phyloP scores from a whole-genome alignment of 257 asterid species.

The Solanum rostratum region DNA sequence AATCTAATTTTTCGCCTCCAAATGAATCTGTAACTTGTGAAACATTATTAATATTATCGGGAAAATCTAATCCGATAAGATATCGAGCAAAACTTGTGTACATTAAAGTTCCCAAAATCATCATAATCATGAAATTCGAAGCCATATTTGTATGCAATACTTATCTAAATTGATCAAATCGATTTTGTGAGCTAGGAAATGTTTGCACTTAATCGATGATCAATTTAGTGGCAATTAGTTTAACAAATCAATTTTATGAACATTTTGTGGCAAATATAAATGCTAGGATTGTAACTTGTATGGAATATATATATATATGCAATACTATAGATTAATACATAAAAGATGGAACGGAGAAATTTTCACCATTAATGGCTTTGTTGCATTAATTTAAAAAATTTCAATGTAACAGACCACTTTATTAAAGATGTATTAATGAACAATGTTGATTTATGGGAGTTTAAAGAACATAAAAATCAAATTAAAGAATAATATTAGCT shows the following conservation, averaged over 20 bases:
- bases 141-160: not conserved
- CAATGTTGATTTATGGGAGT: not conserved
- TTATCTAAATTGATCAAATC: not conserved
- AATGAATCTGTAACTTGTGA: not conserved
- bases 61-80: not conserved
- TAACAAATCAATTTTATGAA: not conserved
- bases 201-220: not conserved
- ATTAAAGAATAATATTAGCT: not conserved
- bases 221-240: not conserved
- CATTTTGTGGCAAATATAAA: not conserved
- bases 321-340: not conserved
- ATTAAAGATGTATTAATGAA: not conserved
- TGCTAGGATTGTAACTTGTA: not conserved
- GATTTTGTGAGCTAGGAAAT: not conserved
- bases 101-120: not conserved
- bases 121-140: not conserved
- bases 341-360: not conserved
- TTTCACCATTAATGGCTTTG: not conserved
- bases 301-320: not conserved
- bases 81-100: not conserved
- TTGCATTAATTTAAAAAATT: not conserved
- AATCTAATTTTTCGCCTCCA: not conserved
- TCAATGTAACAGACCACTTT: not conserved
- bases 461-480: not conserved
- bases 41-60: not conserved